A percentile compares a stretch with the other conserved stretches of the same genome.
Evolutionary conservation across 2,329 filamentous ascomycete species (phyloP).

Genomic region (Dothistroma septosporum): DNA sequence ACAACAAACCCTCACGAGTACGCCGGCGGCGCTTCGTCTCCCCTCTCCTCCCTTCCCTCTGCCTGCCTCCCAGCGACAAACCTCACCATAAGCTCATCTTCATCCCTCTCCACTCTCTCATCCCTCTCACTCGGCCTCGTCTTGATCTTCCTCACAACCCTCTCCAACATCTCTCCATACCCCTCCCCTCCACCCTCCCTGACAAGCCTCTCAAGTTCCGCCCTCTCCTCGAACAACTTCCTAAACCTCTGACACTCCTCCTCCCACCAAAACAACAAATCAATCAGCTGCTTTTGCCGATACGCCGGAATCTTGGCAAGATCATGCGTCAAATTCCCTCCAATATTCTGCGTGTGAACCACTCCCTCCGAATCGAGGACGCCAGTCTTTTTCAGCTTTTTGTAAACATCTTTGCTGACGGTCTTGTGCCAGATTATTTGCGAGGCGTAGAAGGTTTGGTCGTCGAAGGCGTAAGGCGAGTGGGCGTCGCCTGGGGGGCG

Average conservation of each 20-base stretch:
- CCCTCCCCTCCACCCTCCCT: neutral
- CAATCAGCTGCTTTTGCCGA: slow-evolving; percentile 9
- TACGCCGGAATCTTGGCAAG: slow-evolving; percentile 6
- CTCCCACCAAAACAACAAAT: slow-evolving; percentile 15
- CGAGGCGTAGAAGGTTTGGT: slow-evolving; percentile 2
- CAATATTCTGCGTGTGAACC: slow-evolving; percentile 9
- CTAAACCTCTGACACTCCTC: slow-evolving; percentile 7
- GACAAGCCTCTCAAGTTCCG: slow-evolving; percentile 1
- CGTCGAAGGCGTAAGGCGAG: slow-evolving; percentile 4
- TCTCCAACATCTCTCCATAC: neutral
- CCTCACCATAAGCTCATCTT: slow-evolving; percentile 27
- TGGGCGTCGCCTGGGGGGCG: neutral
- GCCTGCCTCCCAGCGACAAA: neutral
- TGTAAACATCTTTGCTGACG: slow-evolving; percentile 3
- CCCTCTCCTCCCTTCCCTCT: neutral
- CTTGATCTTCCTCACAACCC: slow-evolving; percentile 5
- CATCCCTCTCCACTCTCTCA: slow-evolving; percentile 28
- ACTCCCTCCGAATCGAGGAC: slow-evolving; percentile 1
- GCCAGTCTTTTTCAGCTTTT: slow-evolving; percentile 9
- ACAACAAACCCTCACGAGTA: neutral
- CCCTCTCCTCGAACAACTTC: slow-evolving; percentile 5
- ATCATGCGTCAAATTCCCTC: slow-evolving; percentile 4
- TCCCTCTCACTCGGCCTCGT: slow-evolving; percentile 5
- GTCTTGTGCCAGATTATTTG: slow-evolving; percentile 2
- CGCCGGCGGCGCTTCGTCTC: neutral